Base-by-base conservation (phyloP, 2,329 filamentous ascomycete genomes). In the Helotiales sp. region DNA sequence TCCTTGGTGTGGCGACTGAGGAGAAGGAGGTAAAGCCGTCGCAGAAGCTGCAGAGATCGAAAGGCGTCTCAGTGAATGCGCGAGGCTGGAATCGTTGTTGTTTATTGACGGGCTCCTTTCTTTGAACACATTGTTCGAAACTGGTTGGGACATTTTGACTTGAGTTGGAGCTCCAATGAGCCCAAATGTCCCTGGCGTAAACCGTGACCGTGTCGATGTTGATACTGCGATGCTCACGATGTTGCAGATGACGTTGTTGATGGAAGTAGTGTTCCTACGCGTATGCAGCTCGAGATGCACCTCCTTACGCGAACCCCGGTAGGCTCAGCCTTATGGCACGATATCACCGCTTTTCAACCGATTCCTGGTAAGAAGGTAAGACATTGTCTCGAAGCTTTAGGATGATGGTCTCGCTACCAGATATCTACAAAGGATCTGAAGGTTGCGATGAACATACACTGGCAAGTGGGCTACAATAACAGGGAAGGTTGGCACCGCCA, bases 61-160 rank as follows among this genome's bases (percentile, higher is more conserved):
- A 49, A 81, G 76, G 54, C 77, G 75, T 58, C 74, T 72, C 52
- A 81, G 71, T 25, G 78, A 77, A 55, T 66, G 57, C 46, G 63
- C 52, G 55, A 66, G 46, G 22, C 57, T 34, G 38, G 56, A 40
- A 22, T 62, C 42, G 44, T 57, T 58, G 40, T 61, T 67, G 53
- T 52, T 64, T 65, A 52, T 60, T 60, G 63, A 56, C 30, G 62
- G 58, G 7, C 60, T 54, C 25, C 44, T 60, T 49, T 48, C 64
- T 54, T 58, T 58, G 52, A 44, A 48, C 54, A 55, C 42, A 48
- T 50, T 50, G 29, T 59, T 19, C 9, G 48, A 48, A 42, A 31
- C 34, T 19, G 42, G 54, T 33, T 40, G 54, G 9, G 55, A 51
- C 61, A 63, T 60, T 46, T 33, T 47, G 55, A 44, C 40, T 34